These are phyloP conservation scores for Teunomyces stri DNA, from an alignment of 805 yeast species.

Conservation along the genomic window DNA sequence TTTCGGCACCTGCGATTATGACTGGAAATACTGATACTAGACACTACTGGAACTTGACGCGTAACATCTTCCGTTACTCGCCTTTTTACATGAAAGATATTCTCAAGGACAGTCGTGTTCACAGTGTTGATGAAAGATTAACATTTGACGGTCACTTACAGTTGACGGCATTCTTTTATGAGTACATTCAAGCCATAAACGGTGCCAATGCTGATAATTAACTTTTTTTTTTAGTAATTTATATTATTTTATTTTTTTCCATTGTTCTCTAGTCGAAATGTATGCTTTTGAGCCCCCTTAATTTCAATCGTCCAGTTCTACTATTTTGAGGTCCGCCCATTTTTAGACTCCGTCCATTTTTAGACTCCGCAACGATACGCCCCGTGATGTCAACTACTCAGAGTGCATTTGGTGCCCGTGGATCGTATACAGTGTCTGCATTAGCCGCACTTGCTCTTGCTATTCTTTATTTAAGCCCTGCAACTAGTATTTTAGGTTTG, in stretches of 20 bases:
- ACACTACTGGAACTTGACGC: conserved; percentile 55
- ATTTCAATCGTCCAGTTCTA: no score
- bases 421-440: background rate
- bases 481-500: background rate
- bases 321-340: no score
- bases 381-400: no score
- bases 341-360: no score
- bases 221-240: background rate
- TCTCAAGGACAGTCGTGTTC: conserved; percentile 22
- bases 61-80: conserved; percentile 51
- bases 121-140: conserved; percentile 37
- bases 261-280: background rate
- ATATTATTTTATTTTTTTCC: background rate
- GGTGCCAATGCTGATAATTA: background rate
- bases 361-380: no score
- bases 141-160: conserved; percentile 33
- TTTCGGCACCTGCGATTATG: conserved; percentile 49
- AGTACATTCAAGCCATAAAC: conserved; percentile 17
- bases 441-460: background rate
- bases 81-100: conserved; percentile 18
- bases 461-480: background rate
- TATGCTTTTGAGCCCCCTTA: no score
- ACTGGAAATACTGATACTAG: conserved; percentile 65
- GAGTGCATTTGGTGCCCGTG: background rate
- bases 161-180: conserved; percentile 32